phyloP scores from a whole-genome alignment of 176 grass and related monocot genomes.

The Carex scoparia region DNA sequence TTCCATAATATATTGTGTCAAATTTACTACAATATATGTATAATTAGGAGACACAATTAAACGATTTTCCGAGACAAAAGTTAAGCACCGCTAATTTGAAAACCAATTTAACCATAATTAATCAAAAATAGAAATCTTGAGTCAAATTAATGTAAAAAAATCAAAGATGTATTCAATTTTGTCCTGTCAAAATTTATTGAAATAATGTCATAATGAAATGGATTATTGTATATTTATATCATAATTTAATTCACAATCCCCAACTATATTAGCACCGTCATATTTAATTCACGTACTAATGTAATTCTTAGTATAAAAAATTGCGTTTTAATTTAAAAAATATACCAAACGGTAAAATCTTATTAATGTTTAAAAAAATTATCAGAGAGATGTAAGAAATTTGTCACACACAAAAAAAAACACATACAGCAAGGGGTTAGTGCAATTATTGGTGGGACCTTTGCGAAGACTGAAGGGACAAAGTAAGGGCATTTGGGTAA shows the following conservation, averaged over 20 bases:
- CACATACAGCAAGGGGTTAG: not conserved
- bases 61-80: not conserved
- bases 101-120: not conserved
- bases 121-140: not conserved
- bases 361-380: not conserved
- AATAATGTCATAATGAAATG: not conserved
- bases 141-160: not conserved
- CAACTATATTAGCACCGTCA: not conserved
- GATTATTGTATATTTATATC: not conserved
- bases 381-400: not conserved
- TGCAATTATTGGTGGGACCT: conserved; percentile 29
- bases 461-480: not conserved
- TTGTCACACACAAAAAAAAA: not conserved
- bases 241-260: not conserved
- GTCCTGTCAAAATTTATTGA: not conserved
- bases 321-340: not conserved
- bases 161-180: not conserved
- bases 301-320: not conserved
- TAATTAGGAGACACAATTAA: not conserved
- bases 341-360: not conserved
- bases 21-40: not conserved
- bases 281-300: not conserved
- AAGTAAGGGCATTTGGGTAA: not conserved
- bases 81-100: not conserved
- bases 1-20: not conserved